A percentile compares a stretch with the other conserved stretches of the same genome.
Conservation (phyloP, 495 filamentous ascomycete species). For the Neurospora sublineolata region DNA sequence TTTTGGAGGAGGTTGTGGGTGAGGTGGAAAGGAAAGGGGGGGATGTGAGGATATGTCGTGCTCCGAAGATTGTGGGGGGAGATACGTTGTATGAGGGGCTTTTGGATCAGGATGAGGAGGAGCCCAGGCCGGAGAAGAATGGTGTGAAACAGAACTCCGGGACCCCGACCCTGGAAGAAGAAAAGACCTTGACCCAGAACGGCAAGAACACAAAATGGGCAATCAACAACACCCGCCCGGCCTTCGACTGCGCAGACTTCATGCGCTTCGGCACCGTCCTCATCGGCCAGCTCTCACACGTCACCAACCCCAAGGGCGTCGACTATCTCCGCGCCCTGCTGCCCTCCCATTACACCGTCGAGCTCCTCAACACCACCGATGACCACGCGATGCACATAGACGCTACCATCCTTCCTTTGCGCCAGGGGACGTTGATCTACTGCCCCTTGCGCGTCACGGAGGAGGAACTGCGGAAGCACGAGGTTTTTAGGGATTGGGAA, state of each 20-base stretch:
- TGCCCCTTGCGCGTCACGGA: background rate
- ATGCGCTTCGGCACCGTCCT: background rate
- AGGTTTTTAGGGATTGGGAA: background rate
- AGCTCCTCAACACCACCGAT: background rate
- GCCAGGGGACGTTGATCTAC: background rate
- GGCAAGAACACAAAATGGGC: background rate
- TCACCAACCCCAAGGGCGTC: slow-evolving; percentile 1
- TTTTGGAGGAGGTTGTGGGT: background rate
- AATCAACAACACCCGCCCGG: background rate
- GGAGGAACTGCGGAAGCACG: background rate
- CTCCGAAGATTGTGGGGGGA: background rate
- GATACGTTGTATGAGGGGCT: background rate
- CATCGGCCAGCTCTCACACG: background rate
- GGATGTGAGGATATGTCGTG: background rate
- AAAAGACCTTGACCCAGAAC: background rate
- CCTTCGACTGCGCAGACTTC: slow-evolving; percentile 1
- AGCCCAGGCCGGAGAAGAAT: background rate
- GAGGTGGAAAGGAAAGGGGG: background rate
- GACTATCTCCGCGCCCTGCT: background rate
- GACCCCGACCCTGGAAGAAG: no score
- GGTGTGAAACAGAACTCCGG: background rate
- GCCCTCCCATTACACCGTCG: background rate
- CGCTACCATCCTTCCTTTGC: background rate
- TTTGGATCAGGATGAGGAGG: background rate
- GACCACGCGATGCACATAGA: slow-evolving; percentile 1